A percentile compares a stretch with the other conserved stretches of the same genome.
Evolutionary conservation across 2,329 filamentous ascomycete species (phyloP).

Genomic region (Berkeleyomyces rouxiae): DNA sequence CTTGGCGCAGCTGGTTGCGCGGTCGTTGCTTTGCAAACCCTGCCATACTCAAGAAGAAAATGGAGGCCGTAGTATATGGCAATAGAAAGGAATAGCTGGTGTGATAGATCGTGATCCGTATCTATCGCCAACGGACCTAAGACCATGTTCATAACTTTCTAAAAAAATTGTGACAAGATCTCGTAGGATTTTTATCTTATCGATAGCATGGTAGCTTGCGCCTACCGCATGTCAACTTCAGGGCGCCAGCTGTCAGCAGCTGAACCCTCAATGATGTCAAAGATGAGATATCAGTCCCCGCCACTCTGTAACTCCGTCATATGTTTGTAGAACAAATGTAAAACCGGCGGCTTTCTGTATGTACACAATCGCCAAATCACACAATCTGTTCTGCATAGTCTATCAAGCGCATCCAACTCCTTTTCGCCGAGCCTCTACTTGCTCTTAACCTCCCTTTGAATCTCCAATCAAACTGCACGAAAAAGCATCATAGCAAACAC

Average conservation of each 20-base stretch:
- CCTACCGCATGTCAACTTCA: background rate
- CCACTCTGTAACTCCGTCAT: conserved; percentile 4
- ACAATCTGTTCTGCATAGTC: background rate
- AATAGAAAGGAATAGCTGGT: background rate
- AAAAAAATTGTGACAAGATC: conserved; percentile 1
- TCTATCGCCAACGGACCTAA: background rate
- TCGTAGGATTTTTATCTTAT: background rate
- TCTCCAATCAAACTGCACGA: background rate
- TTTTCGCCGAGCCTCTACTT: background rate
- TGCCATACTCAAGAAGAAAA: conserved; percentile 16
- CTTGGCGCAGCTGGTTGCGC: conserved; percentile 25
- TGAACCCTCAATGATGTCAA: background rate
- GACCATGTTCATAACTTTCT: background rate
- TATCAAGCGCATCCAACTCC: background rate
- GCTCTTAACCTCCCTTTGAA: background rate
- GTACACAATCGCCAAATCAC: background rate
- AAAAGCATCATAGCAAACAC: background rate
- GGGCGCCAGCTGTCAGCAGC: background rate
- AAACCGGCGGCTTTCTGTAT: background rate
- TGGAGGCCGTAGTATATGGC: background rate
- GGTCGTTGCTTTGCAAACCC: conserved; percentile 15
- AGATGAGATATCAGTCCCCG: conserved; percentile 5
- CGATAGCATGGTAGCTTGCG: conserved; percentile 1
- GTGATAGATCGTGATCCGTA: background rate
- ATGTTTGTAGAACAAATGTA: background rate